Evolutionary conservation across 331 rosid genomes (phyloP).

Genomic region (Spiraea crenata): DNA sequence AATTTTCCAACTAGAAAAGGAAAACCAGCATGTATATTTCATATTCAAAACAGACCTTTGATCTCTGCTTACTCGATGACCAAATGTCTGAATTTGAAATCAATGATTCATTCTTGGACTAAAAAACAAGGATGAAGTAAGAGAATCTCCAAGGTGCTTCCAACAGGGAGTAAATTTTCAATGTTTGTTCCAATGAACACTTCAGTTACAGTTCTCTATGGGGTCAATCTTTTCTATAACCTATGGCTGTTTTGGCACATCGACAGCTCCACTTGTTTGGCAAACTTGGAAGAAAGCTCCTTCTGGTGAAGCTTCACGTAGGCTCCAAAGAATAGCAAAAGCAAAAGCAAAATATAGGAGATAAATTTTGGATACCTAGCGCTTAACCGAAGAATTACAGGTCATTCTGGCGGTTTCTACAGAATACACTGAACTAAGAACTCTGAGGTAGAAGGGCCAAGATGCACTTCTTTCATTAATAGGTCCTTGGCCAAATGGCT

Average conservation of each 20-base stretch:
- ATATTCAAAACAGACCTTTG: too few relatives aligned
- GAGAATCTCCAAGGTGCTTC: constrained; percentile 1
- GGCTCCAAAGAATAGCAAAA: not conserved
- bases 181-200: not conserved
- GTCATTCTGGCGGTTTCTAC: constrained; percentile 16
- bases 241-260: not conserved
- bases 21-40: not conserved
- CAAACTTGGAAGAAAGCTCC: constrained; percentile 18
- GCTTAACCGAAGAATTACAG: not conserved
- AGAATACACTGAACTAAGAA: constrained; percentile 25
- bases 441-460: constrained; percentile 48
- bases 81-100: constrained; percentile 5
- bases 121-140: not conserved
- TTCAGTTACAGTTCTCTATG: constrained; percentile 4
- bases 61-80: not conserved
- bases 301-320: constrained; percentile 1
- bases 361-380: not conserved
- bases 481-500: constrained; percentile 47
- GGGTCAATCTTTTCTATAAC: constrained; percentile 2
- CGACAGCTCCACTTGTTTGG: constrained; percentile 16
- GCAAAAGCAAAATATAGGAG: not conserved
- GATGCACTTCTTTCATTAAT: constrained; percentile 34
- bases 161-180: constrained; percentile 10
- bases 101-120: not conserved
- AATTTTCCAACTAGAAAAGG: not conserved